Percentiles rank a stretch among this genome's conserved stretches.
These are phyloP conservation scores for Pseudogymnoascus sp. DNA, from an alignment of 2,329 filamentous ascomycete genomes.

Conservation along the genomic window DNA sequence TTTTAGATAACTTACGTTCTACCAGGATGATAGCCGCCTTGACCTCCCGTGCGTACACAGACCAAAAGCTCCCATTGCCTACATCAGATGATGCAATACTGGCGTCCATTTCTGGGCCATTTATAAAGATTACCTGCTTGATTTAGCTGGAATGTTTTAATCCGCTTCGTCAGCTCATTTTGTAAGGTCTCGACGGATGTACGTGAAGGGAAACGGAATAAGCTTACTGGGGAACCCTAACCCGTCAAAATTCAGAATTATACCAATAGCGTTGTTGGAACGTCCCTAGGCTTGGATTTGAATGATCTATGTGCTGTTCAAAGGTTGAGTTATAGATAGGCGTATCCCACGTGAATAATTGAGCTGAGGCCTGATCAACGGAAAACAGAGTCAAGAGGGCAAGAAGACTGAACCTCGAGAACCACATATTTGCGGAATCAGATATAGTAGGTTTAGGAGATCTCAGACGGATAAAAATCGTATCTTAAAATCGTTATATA, in stretches of 20 bases:
- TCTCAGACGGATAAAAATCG: background rate
- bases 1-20: background rate
- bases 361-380: background rate
- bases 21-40: background rate
- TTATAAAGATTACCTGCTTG: constrained; percentile 41
- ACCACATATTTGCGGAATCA: background rate
- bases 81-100: constrained; percentile 45
- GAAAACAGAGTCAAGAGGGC: background rate
- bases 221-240: constrained; percentile 41
- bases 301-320: constrained; percentile 50
- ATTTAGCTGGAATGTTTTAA: constrained; percentile 37
- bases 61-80: constrained; percentile 12
- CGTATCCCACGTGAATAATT: background rate
- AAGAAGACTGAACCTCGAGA: background rate
- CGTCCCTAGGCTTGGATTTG: constrained; percentile 43
- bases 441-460: background rate
- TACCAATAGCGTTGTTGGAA: constrained; percentile 48
- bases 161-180: constrained; percentile 39
- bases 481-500: background rate
- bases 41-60: background rate
- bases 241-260: constrained; percentile 43
- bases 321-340: constrained; percentile 27
- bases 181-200: background rate
- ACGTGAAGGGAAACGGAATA: background rate
- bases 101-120: constrained; percentile 41